Evolutionary conservation across 2,329 filamentous ascomycete species (phyloP).

Genomic region (Cordyceps militaris): DNA sequence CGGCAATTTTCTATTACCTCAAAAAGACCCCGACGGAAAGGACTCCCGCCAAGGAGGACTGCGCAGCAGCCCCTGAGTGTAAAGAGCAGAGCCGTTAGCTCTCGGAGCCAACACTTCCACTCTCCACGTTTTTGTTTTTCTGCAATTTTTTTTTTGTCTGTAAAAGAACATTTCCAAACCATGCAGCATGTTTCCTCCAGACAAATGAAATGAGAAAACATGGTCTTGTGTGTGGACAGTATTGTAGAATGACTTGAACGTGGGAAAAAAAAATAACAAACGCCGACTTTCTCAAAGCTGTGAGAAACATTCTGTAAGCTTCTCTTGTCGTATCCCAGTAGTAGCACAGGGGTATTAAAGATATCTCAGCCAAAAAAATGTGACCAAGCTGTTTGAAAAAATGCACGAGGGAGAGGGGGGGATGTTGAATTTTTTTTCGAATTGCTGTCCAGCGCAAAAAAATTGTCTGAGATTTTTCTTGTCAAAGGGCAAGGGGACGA

Average conservation of each 20-base stretch:
- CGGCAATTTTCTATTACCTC: constrained; percentile 33
- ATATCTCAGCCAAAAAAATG: not conserved
- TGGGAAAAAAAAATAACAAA: not conserved
- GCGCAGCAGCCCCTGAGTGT: constrained; percentile 25
- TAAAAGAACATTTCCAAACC: not conserved
- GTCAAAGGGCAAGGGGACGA: not conserved
- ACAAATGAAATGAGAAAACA: constrained; percentile 15
- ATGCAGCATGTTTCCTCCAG: constrained; percentile 16
- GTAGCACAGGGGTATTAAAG: not conserved
- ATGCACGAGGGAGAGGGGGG: not conserved
- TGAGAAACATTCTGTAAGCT: constrained; percentile 3
- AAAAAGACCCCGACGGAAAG: constrained; percentile 25
- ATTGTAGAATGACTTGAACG: not conserved
- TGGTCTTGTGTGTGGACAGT: constrained; percentile 5
- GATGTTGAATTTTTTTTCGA: not conserved
- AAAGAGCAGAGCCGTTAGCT: not conserved
- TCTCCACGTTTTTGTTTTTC: not conserved
- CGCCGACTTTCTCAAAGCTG: constrained; percentile 9
- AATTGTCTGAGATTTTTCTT: constrained; percentile 2
- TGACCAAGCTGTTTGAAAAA: not conserved
- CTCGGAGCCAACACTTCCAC: not conserved
- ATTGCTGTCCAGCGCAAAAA: constrained; percentile 8
- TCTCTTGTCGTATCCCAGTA: not conserved
- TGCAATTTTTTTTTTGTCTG: constrained; percentile 9
- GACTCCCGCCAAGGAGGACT: constrained; percentile 29